Percentiles rank a stretch among this genome's conserved stretches.
Evolutionary conservation across 2,329 filamentous ascomycete genomes (phyloP).

Genomic region (Paecilomyces formosus): DNA sequence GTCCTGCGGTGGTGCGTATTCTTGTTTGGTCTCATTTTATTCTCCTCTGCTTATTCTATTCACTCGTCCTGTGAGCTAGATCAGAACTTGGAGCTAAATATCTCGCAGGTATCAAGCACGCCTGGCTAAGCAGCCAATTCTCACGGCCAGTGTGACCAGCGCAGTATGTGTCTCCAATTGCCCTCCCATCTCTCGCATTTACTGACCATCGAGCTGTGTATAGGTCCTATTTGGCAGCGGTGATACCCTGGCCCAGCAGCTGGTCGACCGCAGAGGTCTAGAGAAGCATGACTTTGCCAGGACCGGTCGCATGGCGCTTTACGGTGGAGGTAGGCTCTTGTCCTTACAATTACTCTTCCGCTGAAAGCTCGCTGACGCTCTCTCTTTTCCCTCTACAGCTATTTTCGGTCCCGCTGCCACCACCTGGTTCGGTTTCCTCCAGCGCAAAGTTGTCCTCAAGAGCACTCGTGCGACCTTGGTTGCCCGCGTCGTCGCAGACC

Average conservation of each 20-base stretch:
- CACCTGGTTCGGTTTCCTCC: conserved; percentile 77
- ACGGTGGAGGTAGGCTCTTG: conserved; percentile 38
- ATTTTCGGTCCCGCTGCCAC: conserved; percentile 85
- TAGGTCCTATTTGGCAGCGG: conserved; percentile 84
- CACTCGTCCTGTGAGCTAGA: not conserved
- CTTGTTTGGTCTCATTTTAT: not conserved
- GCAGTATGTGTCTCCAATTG: conserved; percentile 43
- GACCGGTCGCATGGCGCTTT: conserved; percentile 43
- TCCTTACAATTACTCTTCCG: conserved; percentile 1
- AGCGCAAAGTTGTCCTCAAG: conserved; percentile 59
- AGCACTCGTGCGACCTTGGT: conserved; percentile 61
- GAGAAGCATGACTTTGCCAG: conserved; percentile 61
- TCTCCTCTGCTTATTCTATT: no score
- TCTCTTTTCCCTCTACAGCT: conserved; percentile 34
- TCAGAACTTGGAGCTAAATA: conserved; percentile 1
- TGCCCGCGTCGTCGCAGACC: conserved; percentile 73
- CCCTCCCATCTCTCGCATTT: conserved; percentile 1
- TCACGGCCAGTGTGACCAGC: conserved; percentile 87
- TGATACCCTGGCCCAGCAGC: conserved; percentile 84
- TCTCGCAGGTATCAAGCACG: conserved; percentile 70
- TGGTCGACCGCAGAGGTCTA: conserved; percentile 72
- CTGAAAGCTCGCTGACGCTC: not conserved
- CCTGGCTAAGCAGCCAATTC: conserved; percentile 70
- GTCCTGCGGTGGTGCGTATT: conserved; percentile 31
- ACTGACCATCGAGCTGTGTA: not conserved